These are phyloP conservation scores for Cucumis melo DNA, from an alignment of 306 rosid species.

Conservation along the genomic window DNA sequence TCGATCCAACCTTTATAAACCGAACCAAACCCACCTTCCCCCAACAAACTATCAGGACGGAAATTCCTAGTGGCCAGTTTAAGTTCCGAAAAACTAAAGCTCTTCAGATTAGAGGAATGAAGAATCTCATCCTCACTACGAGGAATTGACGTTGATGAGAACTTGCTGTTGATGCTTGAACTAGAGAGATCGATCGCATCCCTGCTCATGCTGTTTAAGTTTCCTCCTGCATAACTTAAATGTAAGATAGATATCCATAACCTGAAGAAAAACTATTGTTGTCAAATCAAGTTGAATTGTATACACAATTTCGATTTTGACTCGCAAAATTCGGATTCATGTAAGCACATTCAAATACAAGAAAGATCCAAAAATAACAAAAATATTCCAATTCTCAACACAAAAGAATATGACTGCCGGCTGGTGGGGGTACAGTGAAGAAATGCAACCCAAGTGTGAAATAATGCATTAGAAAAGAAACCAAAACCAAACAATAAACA, in stretches of 20 bases:
- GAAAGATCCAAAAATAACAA: neutral
- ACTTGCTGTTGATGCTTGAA: conserved; percentile 33
- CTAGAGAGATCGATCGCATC: conserved; percentile 17
- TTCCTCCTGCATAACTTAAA: conserved; percentile 19
- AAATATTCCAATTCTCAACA: neutral
- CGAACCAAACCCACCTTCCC: conserved; percentile 46
- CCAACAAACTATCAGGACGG: conserved; percentile 41
- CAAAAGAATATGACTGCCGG: neutral
- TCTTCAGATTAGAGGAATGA: conserved; percentile 35
- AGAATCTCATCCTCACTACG: conserved; percentile 44
- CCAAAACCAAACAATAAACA: no score
- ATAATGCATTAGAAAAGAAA: neutral
- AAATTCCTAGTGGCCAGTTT: conserved; percentile 34
- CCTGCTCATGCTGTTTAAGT: conserved; percentile 7
- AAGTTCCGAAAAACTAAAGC: conserved; percentile 28
- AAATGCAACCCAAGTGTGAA: neutral
- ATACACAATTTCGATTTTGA: neutral
- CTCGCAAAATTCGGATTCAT: neutral
- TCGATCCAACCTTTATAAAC: conserved; percentile 48
- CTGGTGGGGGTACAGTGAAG: neutral
- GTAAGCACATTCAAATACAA: neutral
- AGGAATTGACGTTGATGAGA: conserved; percentile 23
- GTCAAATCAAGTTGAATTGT: neutral
- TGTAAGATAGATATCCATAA: conserved; percentile 3
- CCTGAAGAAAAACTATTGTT: neutral